Evolutionary conservation across 2,329 filamentous ascomycete genomes (phyloP).

Genomic region (Xylariomycetidae sp.): DNA sequence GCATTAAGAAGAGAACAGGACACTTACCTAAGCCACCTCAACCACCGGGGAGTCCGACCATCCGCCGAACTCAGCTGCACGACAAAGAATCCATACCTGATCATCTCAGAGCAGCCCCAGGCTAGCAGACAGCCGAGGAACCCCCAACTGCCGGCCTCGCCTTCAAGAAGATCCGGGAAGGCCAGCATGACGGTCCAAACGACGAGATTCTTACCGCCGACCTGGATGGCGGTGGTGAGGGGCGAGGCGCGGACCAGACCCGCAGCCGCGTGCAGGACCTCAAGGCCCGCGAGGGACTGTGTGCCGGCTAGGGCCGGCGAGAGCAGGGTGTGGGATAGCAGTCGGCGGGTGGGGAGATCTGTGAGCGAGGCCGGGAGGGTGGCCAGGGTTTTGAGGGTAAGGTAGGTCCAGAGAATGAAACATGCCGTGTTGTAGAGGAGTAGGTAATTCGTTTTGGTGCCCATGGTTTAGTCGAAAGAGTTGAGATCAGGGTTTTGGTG

Average conservation of each 20-base stretch:
- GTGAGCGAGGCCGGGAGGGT: background rate
- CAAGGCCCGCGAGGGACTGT: slow-evolving; percentile 54
- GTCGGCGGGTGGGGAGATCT: background rate
- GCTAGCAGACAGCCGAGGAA: slow-evolving; percentile 56
- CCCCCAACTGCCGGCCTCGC: slow-evolving; percentile 33
- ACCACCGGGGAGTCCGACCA: slow-evolving; percentile 42
- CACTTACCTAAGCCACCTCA: slow-evolving; percentile 51
- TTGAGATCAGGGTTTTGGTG: too few relatives aligned
- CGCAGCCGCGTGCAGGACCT: slow-evolving; percentile 57
- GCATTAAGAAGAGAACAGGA: background rate
- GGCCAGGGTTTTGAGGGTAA: slow-evolving; percentile 3
- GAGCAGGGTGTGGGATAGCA: slow-evolving; percentile 3
- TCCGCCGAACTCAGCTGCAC: slow-evolving; percentile 38
- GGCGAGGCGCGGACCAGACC: slow-evolving; percentile 61
- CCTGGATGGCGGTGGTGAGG: slow-evolving; percentile 62
- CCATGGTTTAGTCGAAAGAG: too few relatives aligned
- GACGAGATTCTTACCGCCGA: slow-evolving; percentile 59
- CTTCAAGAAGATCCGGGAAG: slow-evolving; percentile 36
- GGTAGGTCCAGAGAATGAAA: slow-evolving; percentile 11
- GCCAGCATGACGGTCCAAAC: slow-evolving; percentile 59
- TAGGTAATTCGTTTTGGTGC: slow-evolving; percentile 11
- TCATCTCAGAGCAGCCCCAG: slow-evolving; percentile 65
- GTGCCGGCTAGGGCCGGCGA: slow-evolving; percentile 7
- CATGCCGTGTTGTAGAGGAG: slow-evolving; percentile 15
- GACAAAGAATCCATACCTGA: slow-evolving; percentile 65